Base-by-base conservation (phyloP, 2,329 filamentous ascomycete species). In the Monosporascus sp. region DNA sequence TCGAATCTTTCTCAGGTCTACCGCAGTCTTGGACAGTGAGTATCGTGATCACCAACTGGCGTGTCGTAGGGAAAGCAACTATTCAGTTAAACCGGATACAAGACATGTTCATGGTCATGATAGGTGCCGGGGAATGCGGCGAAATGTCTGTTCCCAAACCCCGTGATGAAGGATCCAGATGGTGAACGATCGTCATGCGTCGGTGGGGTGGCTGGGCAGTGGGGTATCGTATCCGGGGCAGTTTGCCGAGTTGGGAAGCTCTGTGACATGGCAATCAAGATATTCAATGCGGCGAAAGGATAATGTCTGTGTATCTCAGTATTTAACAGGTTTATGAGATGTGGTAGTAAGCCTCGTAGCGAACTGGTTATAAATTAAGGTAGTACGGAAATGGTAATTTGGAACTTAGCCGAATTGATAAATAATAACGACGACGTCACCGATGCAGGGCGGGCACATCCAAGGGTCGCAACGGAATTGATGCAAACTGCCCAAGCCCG, bases 311-410 rank as follows among this genome's bases (percentile, higher is more conserved):
- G 9, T 35, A 35, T 35, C 9, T 35, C 9, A 35, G 4, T 14
- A 5, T 14, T 35, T 35, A 35, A 14, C 31, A 14, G 9, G 31
- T 14, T 14, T 4, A 35, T 35, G 31, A 35, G 11, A 14, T 14
- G 11, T 11, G 9, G 27, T 14, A 35, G 31, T 14, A 14, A 14
- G 31, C 31, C 31, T 35, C 31, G 31, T 14, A 14, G 11, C 9
- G 14, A 35, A 14, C 9, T 2, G 31, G 31, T 35, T 35, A 31
- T 31, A 5, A 31, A 31, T 31, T 31, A 3, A 31, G 48, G 46
- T 48, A 7, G 39, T 45, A 54, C 18, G 15, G 39, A 52, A 48
- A 27, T 43, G 50, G 55, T 52, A 58, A 50, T 54, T 51, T 20
- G 51, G 27, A 51, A 45, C 50, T 48, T 6, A 17, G 31, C 5